Conservation (phyloP, 352 stramenopile genomes). For the Elongisporangium anandrum region DNA sequence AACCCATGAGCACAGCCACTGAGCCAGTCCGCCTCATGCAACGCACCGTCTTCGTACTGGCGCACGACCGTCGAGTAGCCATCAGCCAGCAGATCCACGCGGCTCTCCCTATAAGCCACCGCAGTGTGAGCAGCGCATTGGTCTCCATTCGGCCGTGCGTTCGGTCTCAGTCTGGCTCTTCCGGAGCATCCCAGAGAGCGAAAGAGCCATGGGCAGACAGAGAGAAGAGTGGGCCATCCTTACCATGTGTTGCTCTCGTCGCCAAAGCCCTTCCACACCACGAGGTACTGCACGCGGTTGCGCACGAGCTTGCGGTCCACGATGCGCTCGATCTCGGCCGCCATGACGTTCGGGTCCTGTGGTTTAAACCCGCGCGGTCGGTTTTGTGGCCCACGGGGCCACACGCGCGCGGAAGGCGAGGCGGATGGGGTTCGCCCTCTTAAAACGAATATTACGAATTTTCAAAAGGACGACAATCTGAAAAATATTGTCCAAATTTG, state of each 20-base stretch:
- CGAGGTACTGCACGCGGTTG: conserved; percentile 78
- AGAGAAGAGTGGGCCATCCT: neutral
- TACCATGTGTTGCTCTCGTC: conserved; percentile 86
- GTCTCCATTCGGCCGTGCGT: neutral
- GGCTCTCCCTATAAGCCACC: conserved; percentile 56
- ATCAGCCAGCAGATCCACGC: conserved; percentile 74
- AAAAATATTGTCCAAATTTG: neutral
- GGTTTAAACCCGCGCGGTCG: neutral
- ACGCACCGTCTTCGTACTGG: conserved; percentile 60
- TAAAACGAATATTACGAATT: conserved; percentile 1
- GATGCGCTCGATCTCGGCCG: conserved; percentile 73
- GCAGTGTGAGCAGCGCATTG: neutral
- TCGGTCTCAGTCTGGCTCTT: neutral
- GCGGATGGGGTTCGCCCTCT: neutral
- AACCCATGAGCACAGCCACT: conserved; percentile 1
- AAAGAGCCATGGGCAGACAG: neutral
- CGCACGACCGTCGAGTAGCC: conserved; percentile 71
- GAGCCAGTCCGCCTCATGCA: neutral
- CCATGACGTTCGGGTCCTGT: conserved; percentile 24
- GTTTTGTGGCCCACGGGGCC: conserved; percentile 1
- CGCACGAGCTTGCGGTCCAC: conserved; percentile 79
- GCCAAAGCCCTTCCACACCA: conserved; percentile 72
- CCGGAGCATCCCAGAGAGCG: neutral
- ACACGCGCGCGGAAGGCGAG: neutral
- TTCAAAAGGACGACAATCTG: neutral